These are phyloP conservation scores for Aspergillus ruber DNA, from an alignment of 2,329 filamentous ascomycete genomes.

Conservation along the genomic window DNA sequence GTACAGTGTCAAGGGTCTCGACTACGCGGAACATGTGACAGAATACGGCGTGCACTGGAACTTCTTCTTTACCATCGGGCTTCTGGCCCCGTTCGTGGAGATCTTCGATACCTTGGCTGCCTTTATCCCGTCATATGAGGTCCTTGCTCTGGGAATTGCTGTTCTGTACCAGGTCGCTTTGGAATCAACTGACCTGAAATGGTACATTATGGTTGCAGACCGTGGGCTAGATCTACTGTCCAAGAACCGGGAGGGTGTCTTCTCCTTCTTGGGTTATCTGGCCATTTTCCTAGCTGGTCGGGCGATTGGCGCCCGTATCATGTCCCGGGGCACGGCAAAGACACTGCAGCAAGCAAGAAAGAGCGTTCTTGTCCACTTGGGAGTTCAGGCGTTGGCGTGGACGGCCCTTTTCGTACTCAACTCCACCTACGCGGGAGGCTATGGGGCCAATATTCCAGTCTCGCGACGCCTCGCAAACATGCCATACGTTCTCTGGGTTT, in stretches of 20 bases:
- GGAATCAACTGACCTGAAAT: slow-evolving; percentile 70
- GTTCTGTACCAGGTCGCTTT: slow-evolving; percentile 68
- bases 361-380: slow-evolving; percentile 58
- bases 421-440: slow-evolving; percentile 63
- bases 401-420: slow-evolving; percentile 61
- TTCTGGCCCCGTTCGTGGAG: slow-evolving; percentile 83
- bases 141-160: slow-evolving; percentile 63
- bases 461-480: slow-evolving; percentile 88
- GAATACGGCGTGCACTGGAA: slow-evolving; percentile 99
- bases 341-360: slow-evolving; percentile 41
- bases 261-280: slow-evolving; percentile 87
- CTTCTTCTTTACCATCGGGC: slow-evolving; percentile 93
- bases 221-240: slow-evolving; percentile 68
- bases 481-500: slow-evolving; percentile 87
- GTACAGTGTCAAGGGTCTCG: slow-evolving; percentile 83
- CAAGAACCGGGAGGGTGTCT: slow-evolving; percentile 92
- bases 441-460: slow-evolving; percentile 59
- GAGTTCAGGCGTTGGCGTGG: slow-evolving; percentile 63
- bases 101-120: slow-evolving; percentile 67
- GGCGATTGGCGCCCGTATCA: slow-evolving; percentile 69
- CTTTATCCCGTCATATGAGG: slow-evolving; percentile 68
- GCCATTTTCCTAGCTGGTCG: slow-evolving; percentile 91
- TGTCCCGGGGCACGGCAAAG: slow-evolving; percentile 54
- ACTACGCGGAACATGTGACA: slow-evolving; percentile 94
- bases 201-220: slow-evolving; percentile 75